Evolutionary conservation across 2,329 filamentous ascomycete genomes (phyloP).

Genomic region (Pseudonectria buxi): DNA sequence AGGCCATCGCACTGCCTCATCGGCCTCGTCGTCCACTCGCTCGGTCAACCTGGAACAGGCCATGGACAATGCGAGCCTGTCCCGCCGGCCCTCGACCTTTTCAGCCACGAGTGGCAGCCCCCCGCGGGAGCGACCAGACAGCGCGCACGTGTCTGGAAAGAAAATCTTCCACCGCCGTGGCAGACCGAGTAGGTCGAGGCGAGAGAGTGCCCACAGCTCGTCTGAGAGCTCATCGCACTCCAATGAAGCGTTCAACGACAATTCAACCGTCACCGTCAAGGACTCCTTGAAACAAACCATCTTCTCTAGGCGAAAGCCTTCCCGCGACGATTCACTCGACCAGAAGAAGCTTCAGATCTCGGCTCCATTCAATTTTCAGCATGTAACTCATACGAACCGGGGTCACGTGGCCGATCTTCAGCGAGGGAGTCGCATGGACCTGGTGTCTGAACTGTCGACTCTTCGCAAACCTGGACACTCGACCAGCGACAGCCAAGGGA

Average conservation of each 20-base stretch:
- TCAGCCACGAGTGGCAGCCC: constrained; percentile 48
- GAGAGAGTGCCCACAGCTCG: constrained; percentile 38
- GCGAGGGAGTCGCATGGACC: constrained; percentile 33
- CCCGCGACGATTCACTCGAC: constrained; percentile 26
- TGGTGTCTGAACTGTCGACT: constrained; percentile 38
- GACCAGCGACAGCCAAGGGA: constrained; percentile 15
- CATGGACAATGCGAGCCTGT: constrained; percentile 42
- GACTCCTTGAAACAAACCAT: constrained; percentile 44
- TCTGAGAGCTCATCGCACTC: constrained; percentile 44
- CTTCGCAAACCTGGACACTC: constrained; percentile 25
- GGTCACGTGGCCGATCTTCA: constrained; percentile 39
- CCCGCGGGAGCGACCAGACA: constrained; percentile 50
- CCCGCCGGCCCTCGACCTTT: constrained; percentile 49
- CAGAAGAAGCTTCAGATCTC: constrained; percentile 49
- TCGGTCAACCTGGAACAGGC: constrained; percentile 45
- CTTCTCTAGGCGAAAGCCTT: constrained; percentile 43
- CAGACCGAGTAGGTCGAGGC: constrained; percentile 35
- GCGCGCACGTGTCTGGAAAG: constrained; percentile 53
- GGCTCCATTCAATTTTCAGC: constrained; percentile 60
- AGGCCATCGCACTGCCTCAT: constrained; percentile 38
- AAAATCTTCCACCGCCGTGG: constrained; percentile 50
- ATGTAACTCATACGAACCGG: constrained; percentile 52
- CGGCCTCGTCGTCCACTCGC: constrained; percentile 48
- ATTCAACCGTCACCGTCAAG: constrained; percentile 26
- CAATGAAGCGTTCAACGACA: constrained; percentile 34